Conservation (phyloP, 495 filamentous ascomycete species). For the Oidiodendron maius region DNA sequence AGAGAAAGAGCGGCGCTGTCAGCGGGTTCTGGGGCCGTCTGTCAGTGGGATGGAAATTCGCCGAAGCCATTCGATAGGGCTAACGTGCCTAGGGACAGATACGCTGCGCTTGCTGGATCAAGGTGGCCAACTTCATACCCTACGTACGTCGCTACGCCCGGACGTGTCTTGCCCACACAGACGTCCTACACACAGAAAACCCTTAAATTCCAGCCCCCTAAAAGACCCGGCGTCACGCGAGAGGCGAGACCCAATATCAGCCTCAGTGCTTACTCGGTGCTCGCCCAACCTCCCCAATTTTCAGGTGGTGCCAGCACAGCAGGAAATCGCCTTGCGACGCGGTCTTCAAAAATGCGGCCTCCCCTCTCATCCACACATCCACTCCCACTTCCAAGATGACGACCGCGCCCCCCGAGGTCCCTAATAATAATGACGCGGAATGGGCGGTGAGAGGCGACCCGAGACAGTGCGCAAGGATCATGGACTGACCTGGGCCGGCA, state of each 20-base stretch:
- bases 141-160: conserved; percentile 17
- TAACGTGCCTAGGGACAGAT: too few species aligned
- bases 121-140: too few species aligned
- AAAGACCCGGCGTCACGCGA: neutral
- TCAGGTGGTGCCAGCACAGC: conserved; percentile 22
- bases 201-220: neutral
- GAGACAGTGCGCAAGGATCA: conserved; percentile 9
- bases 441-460: conserved; percentile 18
- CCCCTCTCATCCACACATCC: conserved; percentile 10
- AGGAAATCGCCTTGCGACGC: conserved; percentile 13
- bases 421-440: conserved; percentile 14
- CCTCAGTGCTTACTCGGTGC: conserved; percentile 13
- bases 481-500: conserved; percentile 1
- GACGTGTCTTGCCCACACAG: conserved; percentile 9
- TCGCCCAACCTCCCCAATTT: conserved; percentile 21
- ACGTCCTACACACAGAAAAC: conserved; percentile 6
- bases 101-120: too few species aligned
- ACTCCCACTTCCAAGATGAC: conserved; percentile 6
- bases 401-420: conserved; percentile 4
- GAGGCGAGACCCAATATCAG: conserved; percentile 18
- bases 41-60: too few species aligned
- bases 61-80: too few species aligned
- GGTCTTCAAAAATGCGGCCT: conserved; percentile 27
- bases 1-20: too few species aligned
- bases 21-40: too few species aligned